Conservation (phyloP, 164 flowering plant species). For the Liquidambar formosana region DNA sequence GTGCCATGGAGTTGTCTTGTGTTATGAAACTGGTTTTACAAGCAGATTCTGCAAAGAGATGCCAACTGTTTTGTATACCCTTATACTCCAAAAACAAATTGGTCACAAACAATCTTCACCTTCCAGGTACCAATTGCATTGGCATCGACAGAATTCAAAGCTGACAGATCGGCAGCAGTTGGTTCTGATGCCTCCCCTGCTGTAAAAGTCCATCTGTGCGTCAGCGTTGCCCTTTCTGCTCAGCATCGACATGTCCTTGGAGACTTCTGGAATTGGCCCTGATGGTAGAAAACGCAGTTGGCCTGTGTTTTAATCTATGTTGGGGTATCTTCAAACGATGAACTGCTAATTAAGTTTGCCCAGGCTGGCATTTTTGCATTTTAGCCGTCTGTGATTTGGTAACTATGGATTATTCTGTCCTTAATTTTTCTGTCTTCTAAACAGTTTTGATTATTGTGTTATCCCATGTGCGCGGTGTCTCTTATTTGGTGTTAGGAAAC, state of each 20-base stretch:
- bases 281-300: slow-evolving; percentile 57
- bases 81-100: slow-evolving; percentile 71
- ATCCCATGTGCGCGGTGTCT: too few relatives aligned
- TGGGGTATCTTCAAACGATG: too few relatives aligned
- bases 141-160: slow-evolving; percentile 21
- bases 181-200: slow-evolving; percentile 69
- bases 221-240: slow-evolving; percentile 78
- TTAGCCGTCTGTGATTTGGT: too few relatives aligned
- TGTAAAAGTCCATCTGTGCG: slow-evolving; percentile 50
- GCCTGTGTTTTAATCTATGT: slow-evolving; percentile 73
- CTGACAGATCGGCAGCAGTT: slow-evolving; percentile 25
- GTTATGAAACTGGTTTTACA: slow-evolving; percentile 94
- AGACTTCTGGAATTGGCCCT: slow-evolving; percentile 42
- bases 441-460: too few relatives aligned
- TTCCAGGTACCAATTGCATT: slow-evolving; percentile 80
- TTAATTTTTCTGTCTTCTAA: too few relatives aligned
- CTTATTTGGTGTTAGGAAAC: too few relatives aligned
- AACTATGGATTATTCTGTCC: too few relatives aligned
- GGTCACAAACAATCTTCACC: slow-evolving; percentile 91
- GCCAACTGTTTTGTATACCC: slow-evolving; percentile 84
- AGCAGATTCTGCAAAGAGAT: slow-evolving; percentile 85
- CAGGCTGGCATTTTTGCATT: too few relatives aligned
- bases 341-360: too few relatives aligned
- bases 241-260: slow-evolving; percentile 88
- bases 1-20: slow-evolving; percentile 85